Evolutionary conservation across 2,329 filamentous ascomycete genomes (phyloP).

Genomic region (Metarhizium anisopliae): DNA sequence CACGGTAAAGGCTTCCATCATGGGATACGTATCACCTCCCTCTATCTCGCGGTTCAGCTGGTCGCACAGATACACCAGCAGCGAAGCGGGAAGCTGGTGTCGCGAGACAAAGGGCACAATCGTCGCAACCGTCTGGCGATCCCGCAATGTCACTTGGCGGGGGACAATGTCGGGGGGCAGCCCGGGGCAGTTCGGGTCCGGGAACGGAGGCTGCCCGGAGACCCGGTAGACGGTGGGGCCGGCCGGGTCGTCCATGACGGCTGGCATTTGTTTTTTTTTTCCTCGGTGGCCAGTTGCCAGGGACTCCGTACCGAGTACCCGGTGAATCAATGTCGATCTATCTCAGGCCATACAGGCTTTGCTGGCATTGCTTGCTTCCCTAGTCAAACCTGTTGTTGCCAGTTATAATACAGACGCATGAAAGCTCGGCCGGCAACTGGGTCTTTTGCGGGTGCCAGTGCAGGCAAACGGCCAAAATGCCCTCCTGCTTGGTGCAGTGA

Average conservation of each 20-base stretch:
- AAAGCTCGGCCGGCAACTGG: too few species aligned
- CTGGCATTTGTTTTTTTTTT: constrained; percentile 48
- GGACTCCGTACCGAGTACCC: neutral
- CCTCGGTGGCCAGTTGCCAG: neutral
- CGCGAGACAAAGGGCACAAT: constrained; percentile 75
- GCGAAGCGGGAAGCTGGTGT: constrained; percentile 63
- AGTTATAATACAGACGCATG: too few species aligned
- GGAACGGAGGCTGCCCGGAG: constrained; percentile 57
- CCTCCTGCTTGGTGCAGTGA: too few species aligned
- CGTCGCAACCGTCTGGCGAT: constrained; percentile 75
- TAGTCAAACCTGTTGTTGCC: too few species aligned
- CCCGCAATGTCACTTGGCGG: constrained; percentile 71
- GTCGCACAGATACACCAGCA: constrained; percentile 70
- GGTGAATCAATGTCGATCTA: neutral
- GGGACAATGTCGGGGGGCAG: constrained; percentile 62
- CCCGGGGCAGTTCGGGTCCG: constrained; percentile 49
- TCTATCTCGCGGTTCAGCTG: constrained; percentile 87
- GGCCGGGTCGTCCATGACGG: constrained; percentile 69
- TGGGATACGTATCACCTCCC: constrained; percentile 85
- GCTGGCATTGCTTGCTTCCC: neutral
- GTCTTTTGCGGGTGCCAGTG: too few species aligned
- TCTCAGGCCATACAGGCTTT: neutral
- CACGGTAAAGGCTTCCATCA: constrained; percentile 67
- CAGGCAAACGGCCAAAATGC: too few species aligned
- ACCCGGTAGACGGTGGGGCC: constrained; percentile 61